Percentiles rank a stretch among this genome's conserved stretches.
These are phyloP conservation scores for Larix sibirica DNA, from an alignment of 83 land plant genomes.

Conservation along the genomic window DNA sequence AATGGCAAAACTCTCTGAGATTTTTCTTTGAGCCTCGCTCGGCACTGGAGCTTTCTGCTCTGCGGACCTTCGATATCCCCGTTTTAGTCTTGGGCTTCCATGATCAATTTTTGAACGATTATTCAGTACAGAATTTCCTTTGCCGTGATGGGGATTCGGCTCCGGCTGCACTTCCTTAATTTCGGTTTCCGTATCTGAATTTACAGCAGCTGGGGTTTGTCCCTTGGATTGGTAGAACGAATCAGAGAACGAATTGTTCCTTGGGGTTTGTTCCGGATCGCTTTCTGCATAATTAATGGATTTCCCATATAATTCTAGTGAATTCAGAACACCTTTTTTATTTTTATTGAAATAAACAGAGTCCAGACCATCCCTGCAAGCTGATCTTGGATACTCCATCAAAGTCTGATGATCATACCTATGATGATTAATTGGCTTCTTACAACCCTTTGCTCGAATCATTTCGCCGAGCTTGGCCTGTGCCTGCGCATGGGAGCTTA, in stretches of 20 bases:
- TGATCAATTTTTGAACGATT: slow-evolving; percentile 1
- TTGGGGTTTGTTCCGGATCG: background rate
- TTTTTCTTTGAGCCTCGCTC: background rate
- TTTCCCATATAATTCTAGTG: background rate
- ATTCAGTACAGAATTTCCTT: background rate
- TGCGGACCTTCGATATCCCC: background rate
- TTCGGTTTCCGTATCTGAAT: background rate
- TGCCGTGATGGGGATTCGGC: background rate
- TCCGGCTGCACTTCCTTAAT: background rate
- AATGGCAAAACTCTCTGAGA: slow-evolving; percentile 41
- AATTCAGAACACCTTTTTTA: background rate
- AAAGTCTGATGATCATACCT: background rate
- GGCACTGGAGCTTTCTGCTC: background rate
- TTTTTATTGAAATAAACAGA: background rate
- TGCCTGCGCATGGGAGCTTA: background rate
- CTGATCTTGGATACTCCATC: background rate
- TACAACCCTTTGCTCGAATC: background rate
- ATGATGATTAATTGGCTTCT: background rate
- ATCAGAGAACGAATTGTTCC: background rate
- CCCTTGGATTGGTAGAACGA: too few species aligned
- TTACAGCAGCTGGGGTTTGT: too few species aligned
- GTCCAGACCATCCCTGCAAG: background rate
- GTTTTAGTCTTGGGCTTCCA: background rate
- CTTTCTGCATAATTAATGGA: background rate
- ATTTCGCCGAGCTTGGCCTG: slow-evolving; percentile 12